Evolutionary conservation across 305 asterid genomes (phyloP).

Genomic region (Solanum hybrid): DNA sequence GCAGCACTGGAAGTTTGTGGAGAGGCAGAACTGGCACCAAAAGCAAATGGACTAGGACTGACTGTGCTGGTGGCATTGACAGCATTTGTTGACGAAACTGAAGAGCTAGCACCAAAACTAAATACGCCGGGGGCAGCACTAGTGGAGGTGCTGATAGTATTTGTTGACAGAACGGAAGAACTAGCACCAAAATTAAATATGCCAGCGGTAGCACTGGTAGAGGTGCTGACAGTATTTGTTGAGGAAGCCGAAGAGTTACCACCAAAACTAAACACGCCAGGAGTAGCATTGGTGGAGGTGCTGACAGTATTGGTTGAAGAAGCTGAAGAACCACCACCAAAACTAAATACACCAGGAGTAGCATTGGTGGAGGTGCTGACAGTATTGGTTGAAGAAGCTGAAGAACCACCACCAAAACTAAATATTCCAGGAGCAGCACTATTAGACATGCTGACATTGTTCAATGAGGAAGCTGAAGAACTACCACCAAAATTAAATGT

Average conservation of each 20-base stretch:
- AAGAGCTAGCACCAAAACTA: slow-evolving; percentile 13
- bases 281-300: slow-evolving; percentile 17
- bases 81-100: slow-evolving; percentile 25
- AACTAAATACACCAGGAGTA: slow-evolving; percentile 16
- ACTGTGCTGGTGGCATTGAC: slow-evolving; percentile 23
- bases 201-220: slow-evolving; percentile 2
- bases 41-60: slow-evolving; percentile 11
- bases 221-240: slow-evolving; percentile 19
- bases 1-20: slow-evolving; percentile 13
- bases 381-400: not conserved
- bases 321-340: slow-evolving; percentile 17
- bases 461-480: slow-evolving; percentile 15
- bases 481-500: slow-evolving; percentile 31
- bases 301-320: slow-evolving; percentile 17
- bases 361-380: slow-evolving; percentile 1
- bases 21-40: slow-evolving; percentile 17
- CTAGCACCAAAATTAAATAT: slow-evolving; percentile 6
- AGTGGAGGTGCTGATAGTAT: slow-evolving; percentile 19
- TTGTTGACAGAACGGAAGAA: slow-evolving; percentile 26
- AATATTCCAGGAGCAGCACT: not conserved
- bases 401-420: slow-evolving; percentile 12
- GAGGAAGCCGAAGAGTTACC: slow-evolving; percentile 25
- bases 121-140: not conserved
- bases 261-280: slow-evolving; percentile 25
- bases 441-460: not conserved